phyloP scores from a whole-genome alignment of 2,329 filamentous ascomycete genomes.

The Thielaviopsis populi region DNA sequence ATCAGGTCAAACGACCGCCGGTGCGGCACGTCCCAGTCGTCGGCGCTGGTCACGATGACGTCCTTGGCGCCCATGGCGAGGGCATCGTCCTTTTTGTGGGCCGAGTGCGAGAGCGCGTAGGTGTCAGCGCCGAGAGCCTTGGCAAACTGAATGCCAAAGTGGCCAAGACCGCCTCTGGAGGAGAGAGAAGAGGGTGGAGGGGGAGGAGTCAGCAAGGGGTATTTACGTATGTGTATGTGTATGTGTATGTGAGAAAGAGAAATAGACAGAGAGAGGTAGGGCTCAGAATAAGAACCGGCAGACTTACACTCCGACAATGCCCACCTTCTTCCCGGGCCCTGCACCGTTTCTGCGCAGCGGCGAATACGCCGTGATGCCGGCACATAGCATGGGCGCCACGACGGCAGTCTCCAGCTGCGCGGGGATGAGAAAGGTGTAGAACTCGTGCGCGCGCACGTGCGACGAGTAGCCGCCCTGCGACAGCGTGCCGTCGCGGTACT shows the following conservation, averaged over 20 bases:
- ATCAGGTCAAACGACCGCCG: constrained; percentile 53
- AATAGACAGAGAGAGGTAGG: not conserved
- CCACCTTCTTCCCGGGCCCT: constrained; percentile 61
- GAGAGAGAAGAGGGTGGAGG: not conserved
- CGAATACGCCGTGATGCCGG: constrained; percentile 62
- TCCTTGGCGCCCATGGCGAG: constrained; percentile 39
- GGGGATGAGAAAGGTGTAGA: constrained; percentile 60
- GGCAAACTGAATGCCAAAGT: constrained; percentile 52
- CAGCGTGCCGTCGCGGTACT: constrained; percentile 46
- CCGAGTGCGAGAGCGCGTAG: constrained; percentile 41
- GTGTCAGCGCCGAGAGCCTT: constrained; percentile 44
- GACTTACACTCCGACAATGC: constrained; percentile 44
- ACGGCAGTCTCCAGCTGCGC: constrained; percentile 44
- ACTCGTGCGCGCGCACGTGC: constrained; percentile 59
- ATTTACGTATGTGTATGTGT: too few species aligned
- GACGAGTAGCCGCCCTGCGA: constrained; percentile 47
- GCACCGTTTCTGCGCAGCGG: constrained; percentile 58
- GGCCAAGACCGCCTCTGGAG: constrained; percentile 44
- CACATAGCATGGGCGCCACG: constrained; percentile 69
- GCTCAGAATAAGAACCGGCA: not conserved
- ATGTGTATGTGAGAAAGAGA: too few species aligned
- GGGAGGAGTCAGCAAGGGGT: not conserved
- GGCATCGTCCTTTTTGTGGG: constrained; percentile 41
- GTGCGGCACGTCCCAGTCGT: constrained; percentile 37
- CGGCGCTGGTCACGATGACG: constrained; percentile 40